Base-by-base conservation (phyloP, 257 asterid genomes). In the Primulina huaijiensis region DNA sequence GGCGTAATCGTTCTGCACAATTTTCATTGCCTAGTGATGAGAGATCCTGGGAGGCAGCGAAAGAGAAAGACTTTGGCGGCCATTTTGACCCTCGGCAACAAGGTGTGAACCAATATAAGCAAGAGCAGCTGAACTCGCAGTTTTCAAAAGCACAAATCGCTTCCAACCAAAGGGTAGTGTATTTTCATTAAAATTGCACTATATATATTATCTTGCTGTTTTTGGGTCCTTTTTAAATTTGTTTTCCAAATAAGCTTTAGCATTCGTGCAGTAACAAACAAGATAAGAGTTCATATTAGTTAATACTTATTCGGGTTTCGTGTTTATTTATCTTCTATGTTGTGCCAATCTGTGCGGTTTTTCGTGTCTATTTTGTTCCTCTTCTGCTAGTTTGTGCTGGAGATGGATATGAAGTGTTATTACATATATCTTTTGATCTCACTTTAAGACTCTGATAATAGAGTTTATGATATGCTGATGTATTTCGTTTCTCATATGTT, bases 1-100 rank as follows among this genome's bases (percentile, higher is more conserved):
- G 92, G 92, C 87, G 82, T 58, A 81, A 77, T 77, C 85, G 84
- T 11, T 63, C 86, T 55, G 67, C 82, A 58, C 87, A 70, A 35
- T 46, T 57, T 38, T 76, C 83, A 67, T 78, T 77, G 20, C 75
- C 81, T 21, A 59, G 68, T 5, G 87, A 80, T 20, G 89, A 85
- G 84, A 85, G 85, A 71, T 82, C 85, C 35, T 74, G 86, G 84
- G 88, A 63, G 58, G 65, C 86, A 25, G 65, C 60, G 65, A 83
- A 86, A 31, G 60, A 7, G 60, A 83, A 86, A 71, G 97, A 86
- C 33, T 61, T 71, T 64, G 80, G 35, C 30, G 5, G 43, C 67
- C 70, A 77, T 65, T 81, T 81, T 74, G 87, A 85, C 78, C 53
- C 78, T 10, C 69, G 87, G 53, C 25, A 78, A 57, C 87, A 80